Base-by-base conservation (phyloP, 768 basidiomycete genomes). In the Ramaria sp. region DNA sequence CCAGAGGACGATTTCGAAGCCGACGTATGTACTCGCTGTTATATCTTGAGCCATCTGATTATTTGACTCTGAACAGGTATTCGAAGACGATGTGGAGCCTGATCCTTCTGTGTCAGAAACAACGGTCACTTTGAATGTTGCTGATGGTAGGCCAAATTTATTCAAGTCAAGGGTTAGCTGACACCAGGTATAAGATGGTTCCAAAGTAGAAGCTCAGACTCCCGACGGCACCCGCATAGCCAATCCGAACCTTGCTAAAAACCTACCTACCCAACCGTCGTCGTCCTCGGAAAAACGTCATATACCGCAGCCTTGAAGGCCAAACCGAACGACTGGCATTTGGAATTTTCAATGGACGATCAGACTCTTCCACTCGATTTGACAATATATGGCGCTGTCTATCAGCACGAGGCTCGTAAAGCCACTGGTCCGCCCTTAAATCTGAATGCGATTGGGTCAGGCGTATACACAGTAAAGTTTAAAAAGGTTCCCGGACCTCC, bases 341-440 rank as follows among this genome's bases (percentile, higher is more conserved):
- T 98, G 52, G 88, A 96, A 69, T 98, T 99, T 70, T 87, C 81
- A 9, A 88, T 97, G 82, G 91, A 91, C 65, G 93, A 92, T 59
- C 84, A 90, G 47, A 70, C 81, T 20, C 72, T 98, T 17, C 86
- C 88, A 0, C 70, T 94, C 58, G 89, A 94, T 67, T 75, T 94
- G 55, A 99, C 96, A 0, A 86, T 99, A 51, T 99, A 96, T 65
- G 96, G 96, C 7, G 95, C 93, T 0, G 88, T 96, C 47, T 93
- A 98, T 67, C 90, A 92, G 63, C 86, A 91, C 64, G 88, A 93
- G 67, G 79, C 81, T 69, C 78, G 87, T 58, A 88, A 89, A 74
- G 60, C 57, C 30, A 71, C 78, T 3, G 80, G 82, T 2, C 70
- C 79, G 17, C 65, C 67, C 2, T 57, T 82, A 31, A 79, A 84